Evolutionary conservation across 2,329 filamentous ascomycete genomes (phyloP).

Genomic region (Boeremia exigua): DNA sequence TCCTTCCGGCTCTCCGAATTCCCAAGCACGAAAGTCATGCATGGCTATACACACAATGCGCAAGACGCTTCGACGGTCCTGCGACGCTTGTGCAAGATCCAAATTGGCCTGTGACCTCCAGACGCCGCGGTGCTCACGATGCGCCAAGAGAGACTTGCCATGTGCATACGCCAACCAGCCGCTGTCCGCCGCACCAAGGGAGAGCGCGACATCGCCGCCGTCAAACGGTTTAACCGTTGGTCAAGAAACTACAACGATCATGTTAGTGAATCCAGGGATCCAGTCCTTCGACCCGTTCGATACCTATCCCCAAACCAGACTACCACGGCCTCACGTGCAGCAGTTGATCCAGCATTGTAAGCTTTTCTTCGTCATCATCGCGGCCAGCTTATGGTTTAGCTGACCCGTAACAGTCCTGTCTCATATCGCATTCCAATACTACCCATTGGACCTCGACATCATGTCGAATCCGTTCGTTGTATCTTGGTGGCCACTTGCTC

Average conservation of each 20-base stretch:
- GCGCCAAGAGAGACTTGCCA: slow-evolving; percentile 54
- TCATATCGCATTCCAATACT: slow-evolving; percentile 66
- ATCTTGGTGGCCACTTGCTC: slow-evolving; percentile 66
- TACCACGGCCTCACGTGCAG: slow-evolving; percentile 59
- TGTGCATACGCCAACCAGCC: slow-evolving; percentile 65
- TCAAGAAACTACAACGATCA: slow-evolving; percentile 7
- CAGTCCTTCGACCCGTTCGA: slow-evolving; percentile 62
- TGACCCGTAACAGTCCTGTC: slow-evolving; percentile 55
- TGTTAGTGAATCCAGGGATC: slow-evolving; percentile 31
- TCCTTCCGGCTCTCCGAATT: slow-evolving; percentile 1
- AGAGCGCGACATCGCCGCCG: slow-evolving; percentile 26
- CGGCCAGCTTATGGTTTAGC: not conserved
- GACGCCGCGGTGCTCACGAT: slow-evolving; percentile 62
- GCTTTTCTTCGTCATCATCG: slow-evolving; percentile 18
- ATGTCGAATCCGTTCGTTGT: slow-evolving; percentile 64
- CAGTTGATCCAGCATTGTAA: slow-evolving; percentile 64
- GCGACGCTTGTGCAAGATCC: slow-evolving; percentile 61
- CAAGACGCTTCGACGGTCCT: slow-evolving; percentile 63
- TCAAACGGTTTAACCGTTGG: not conserved
- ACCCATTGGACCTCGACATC: slow-evolving; percentile 61
- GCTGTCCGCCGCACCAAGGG: slow-evolving; percentile 29
- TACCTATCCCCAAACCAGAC: slow-evolving; percentile 61
- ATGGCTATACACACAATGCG: slow-evolving; percentile 51
- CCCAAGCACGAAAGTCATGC: slow-evolving; percentile 12
- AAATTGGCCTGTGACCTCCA: slow-evolving; percentile 64